Base-by-base conservation (phyloP, 2,329 filamentous ascomycete genomes). In the Aspergillus pseudotamarii region DNA sequence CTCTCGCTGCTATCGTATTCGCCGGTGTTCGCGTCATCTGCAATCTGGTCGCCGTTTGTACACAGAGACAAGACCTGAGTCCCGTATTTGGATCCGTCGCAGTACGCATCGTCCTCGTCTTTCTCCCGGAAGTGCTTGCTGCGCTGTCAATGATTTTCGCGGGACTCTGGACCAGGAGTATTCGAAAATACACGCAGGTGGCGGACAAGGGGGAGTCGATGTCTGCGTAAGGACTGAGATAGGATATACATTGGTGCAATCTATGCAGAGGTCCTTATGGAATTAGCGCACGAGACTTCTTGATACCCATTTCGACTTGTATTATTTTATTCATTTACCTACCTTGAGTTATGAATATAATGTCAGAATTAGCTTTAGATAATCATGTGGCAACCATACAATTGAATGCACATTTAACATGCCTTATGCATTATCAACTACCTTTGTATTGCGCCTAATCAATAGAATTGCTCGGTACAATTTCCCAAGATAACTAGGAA, bases 1-100 rank as follows among this genome's bases (percentile, higher is more conserved):
- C 50, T 19, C n/a, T 62, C 3, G 30, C 59, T 34, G 46, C 59
- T 23, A 66, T 76, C 0, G 45, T 69, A 1, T 70, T 72, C 19
- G 51, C 69, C 14, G 70, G 72, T 1, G 64, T 76, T 28, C 65
- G 74, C 0, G 65, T 73, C 8, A 58, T 74, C 14, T 74, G 73
- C 46, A 67, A 63, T 16, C 62, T 71, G 9, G 58, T 70, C 21
- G 62, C 69, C 10, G 63, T 71, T 6, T 63, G 63, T 50, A 68
- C 69, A 2, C 66, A 71, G 45, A 57, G 62, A 8, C 38, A 56
- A 12, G 57, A 57, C 14, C 61, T 75, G 1, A 76, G 68, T 50
- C 65, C 71, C 0, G 60, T 66, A 0, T 70, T 64, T 14, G 72
- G 72, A 9, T 60, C 62, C 3, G 34, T 70, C 0, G 68, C 69